Evolutionary conservation across 2,329 filamentous ascomycete genomes (phyloP).

Genomic region (Biscogniauxia marginata): DNA sequence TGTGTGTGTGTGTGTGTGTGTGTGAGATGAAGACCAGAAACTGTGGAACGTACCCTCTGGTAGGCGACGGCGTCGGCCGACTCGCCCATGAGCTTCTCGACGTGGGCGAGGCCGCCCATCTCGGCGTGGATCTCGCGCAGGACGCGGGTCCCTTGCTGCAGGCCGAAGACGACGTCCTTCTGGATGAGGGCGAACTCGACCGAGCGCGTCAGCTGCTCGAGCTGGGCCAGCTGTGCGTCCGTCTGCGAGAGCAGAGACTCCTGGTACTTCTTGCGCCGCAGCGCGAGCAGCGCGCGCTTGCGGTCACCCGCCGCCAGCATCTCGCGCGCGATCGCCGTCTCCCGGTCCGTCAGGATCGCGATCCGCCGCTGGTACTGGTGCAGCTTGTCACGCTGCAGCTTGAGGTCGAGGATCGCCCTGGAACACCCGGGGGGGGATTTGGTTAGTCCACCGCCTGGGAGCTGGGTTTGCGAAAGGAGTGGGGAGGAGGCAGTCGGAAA

Average conservation of each 20-base stretch:
- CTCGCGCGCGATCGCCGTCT: conserved; percentile 81
- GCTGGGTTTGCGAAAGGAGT: background rate
- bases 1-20: no score
- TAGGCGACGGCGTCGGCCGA: conserved; percentile 88
- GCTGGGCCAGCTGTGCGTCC: conserved; percentile 87
- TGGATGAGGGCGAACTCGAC: conserved; percentile 97
- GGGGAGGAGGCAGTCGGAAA: background rate
- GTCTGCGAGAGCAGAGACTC: conserved; percentile 85
- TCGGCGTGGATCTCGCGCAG: conserved; percentile 89
- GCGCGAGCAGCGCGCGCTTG: conserved; percentile 76
- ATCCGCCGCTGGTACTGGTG: conserved; percentile 95
- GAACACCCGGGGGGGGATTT: conserved; percentile 7
- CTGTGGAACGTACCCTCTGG: conserved; percentile 72
- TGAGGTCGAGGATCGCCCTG: conserved; percentile 96
- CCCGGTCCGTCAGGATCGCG: conserved; percentile 77
- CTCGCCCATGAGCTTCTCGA: conserved; percentile 94
- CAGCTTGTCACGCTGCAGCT: conserved; percentile 94
- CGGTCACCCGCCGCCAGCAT: conserved; percentile 81
- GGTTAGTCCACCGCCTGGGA: background rate
- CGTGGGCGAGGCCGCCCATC: conserved; percentile 91
- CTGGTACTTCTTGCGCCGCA: conserved; percentile 96
- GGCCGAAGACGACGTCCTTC: conserved; percentile 89
- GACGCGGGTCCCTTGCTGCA: conserved; percentile 88
- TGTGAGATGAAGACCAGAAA: no score
- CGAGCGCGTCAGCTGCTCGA: conserved; percentile 82